Conservation (phyloP, 192 early-diverging fungal species). For the Backusella tuberculispora region DNA sequence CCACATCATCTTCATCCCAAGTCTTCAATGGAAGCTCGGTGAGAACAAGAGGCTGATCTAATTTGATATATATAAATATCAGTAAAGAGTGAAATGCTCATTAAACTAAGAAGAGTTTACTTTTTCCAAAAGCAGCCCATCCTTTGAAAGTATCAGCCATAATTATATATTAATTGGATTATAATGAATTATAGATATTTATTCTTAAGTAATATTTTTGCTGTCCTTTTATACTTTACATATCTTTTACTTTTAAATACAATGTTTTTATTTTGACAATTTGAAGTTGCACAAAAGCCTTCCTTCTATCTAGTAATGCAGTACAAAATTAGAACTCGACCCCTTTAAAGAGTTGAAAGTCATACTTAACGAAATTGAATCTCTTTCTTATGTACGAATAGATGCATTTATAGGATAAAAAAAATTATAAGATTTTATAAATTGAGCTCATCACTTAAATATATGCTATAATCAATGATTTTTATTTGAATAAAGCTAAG, state of each 20-base stretch:
- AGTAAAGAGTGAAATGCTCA: not conserved
- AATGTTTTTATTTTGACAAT: not conserved
- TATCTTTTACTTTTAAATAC: not conserved
- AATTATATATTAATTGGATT: no score
- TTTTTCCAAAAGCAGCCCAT: conserved; percentile 30
- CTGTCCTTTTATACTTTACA: not conserved
- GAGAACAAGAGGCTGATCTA: conserved; percentile 8
- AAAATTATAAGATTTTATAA: no score
- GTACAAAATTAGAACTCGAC: not conserved
- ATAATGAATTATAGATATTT: no score
- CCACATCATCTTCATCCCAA: conserved; percentile 45
- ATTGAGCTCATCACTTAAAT: no score
- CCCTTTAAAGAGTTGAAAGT: not conserved
- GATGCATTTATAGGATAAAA: no score
- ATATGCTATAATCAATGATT: not conserved
- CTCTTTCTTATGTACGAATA: not conserved
- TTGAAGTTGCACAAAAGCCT: not conserved
- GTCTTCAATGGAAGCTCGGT: not conserved
- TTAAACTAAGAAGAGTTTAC: conserved; percentile 9
- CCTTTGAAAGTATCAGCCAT: conserved; percentile 33
- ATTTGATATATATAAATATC: not conserved
- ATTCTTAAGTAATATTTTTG: no score
- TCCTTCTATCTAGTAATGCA: not conserved
- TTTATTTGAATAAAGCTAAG: not conserved
- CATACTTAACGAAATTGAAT: not conserved